Percentiles rank a stretch among this genome's conserved stretches.
Evolutionary conservation across 257 asterid species (phyloP).

Genomic region (Haberlea rhodopensis): DNA sequence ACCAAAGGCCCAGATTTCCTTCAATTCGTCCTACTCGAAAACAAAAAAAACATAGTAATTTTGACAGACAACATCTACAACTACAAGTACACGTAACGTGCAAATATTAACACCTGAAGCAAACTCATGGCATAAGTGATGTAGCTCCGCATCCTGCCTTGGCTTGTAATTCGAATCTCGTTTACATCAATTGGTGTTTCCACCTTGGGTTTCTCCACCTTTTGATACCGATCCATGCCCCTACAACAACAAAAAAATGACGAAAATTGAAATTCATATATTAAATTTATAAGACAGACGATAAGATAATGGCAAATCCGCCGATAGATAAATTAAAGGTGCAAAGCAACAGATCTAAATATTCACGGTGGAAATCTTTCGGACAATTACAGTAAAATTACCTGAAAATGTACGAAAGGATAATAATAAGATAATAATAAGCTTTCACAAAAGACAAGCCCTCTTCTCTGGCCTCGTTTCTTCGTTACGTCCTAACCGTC

Average conservation of each 20-base stretch:
- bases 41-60: conserved; percentile 30
- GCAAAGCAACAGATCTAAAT: not conserved
- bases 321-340: not conserved
- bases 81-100: not conserved
- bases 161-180: conserved; percentile 76
- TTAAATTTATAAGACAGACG: no score
- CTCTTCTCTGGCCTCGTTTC: not conserved
- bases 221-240: conserved; percentile 72
- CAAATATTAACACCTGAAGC: not conserved
- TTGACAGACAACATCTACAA: conserved; percentile 8
- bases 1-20: not conserved
- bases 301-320: not conserved
- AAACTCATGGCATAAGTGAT: conserved; percentile 56
- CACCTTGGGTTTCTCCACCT: conserved; percentile 64
- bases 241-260: no score
- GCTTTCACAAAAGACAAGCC: not conserved
- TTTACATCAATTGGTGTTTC: conserved; percentile 61
- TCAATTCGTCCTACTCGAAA: not conserved
- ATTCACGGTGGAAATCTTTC: not conserved
- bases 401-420: not conserved
- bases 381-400: no score
- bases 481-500: not conserved
- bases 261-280: not conserved
- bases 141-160: conserved; percentile 70
- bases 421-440: no score